A percentile compares a stretch with the other conserved stretches of the same genome.
Conservation (phyloP, 352 stramenopile species). For the Globisporangium uncinulatum region DNA sequence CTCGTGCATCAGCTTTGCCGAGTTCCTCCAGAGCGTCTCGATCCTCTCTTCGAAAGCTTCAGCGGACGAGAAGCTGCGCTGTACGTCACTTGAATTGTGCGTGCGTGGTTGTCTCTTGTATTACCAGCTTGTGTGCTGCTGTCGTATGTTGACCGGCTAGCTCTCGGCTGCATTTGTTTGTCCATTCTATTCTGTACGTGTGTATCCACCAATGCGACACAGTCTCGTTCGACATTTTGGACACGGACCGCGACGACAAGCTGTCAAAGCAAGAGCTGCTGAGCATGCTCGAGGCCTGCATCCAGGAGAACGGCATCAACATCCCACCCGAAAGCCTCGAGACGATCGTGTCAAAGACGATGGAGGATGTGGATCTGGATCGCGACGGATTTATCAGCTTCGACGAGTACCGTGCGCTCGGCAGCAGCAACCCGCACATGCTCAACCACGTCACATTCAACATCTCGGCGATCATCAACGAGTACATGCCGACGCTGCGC, state of each 20-base stretch:
- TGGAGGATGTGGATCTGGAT: slow-evolving; percentile 58
- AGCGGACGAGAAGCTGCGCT: slow-evolving; percentile 63
- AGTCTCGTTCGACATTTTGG: slow-evolving; percentile 79
- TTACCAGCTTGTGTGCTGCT: background rate
- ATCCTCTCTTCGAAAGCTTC: slow-evolving; percentile 66
- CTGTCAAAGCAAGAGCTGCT: slow-evolving; percentile 67
- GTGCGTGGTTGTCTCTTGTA: background rate
- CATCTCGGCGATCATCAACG: slow-evolving; percentile 61
- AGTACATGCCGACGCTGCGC: slow-evolving; percentile 69
- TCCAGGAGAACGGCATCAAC: slow-evolving; percentile 73
- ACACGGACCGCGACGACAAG: slow-evolving; percentile 68
- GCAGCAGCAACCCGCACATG: slow-evolving; percentile 61
- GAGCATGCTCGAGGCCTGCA: slow-evolving; percentile 63
- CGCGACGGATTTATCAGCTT: slow-evolving; percentile 71
- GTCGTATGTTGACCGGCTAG: background rate
- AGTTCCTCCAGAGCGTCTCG: slow-evolving; percentile 74
- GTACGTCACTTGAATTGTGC: slow-evolving; percentile 22
- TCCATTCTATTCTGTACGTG: background rate
- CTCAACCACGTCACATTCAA: slow-evolving; percentile 82
- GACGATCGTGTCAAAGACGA: slow-evolving; percentile 69
- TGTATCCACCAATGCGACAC: background rate
- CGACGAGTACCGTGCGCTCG: slow-evolving; percentile 63
- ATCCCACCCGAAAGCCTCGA: slow-evolving; percentile 56
- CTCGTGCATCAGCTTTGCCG: slow-evolving; percentile 72
- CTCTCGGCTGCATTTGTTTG: background rate